A percentile compares a stretch with the other conserved stretches of the same genome.
phyloP scores from a whole-genome alignment of 768 basidiomycete species.

The Tulasnella sp. region DNA sequence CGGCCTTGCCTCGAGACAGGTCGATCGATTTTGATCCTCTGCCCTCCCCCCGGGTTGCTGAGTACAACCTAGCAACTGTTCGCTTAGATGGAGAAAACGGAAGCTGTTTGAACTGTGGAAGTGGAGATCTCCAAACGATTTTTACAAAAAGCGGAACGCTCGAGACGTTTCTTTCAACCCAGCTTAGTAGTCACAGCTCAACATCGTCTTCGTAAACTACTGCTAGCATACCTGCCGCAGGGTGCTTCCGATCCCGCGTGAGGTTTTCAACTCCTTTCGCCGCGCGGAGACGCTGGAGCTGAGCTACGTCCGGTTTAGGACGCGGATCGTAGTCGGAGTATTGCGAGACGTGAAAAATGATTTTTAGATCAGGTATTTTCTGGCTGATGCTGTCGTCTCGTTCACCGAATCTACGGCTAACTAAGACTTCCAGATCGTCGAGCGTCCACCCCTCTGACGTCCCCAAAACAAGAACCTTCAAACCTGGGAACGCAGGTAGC shows the following conservation, averaged over 20 bases:
- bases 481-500: not conserved
- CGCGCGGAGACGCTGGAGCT: not conserved
- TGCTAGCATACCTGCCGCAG: not conserved
- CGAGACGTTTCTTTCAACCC: not conserved
- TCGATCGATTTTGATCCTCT: not conserved
- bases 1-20: not conserved
- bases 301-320: not conserved
- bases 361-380: not conserved
- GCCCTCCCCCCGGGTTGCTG: no score
- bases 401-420: not conserved
- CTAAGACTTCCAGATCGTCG: not conserved
- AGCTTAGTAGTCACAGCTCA: not conserved
- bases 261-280: not conserved
- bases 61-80: no score
- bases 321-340: no score
- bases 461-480: not conserved
- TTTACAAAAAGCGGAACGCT: not conserved
- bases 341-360: no score
- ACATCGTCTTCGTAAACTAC: not conserved
- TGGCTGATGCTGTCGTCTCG: not conserved
- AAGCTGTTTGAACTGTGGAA: no score
- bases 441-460: not conserved
- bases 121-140: no score
- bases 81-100: no score
- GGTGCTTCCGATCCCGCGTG: not conserved